A percentile compares a stretch with the other conserved stretches of the same genome.
Conservation (phyloP, 2,329 filamentous ascomycete species). For the Westerdykella aurantiaca region DNA sequence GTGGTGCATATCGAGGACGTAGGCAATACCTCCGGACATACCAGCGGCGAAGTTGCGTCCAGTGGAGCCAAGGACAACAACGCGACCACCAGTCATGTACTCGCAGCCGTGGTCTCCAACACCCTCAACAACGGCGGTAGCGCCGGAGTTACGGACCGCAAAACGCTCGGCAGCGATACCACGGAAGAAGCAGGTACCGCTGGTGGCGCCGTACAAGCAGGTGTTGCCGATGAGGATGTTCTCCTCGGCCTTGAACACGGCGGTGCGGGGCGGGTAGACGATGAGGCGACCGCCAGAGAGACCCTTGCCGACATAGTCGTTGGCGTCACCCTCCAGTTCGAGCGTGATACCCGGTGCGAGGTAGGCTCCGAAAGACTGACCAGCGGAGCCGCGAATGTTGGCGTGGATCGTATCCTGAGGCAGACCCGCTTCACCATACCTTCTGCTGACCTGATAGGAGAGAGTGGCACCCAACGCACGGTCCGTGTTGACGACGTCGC, state of each 20-base stretch:
- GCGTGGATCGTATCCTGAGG: conserved; percentile 91
- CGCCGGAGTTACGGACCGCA: conserved; percentile 92
- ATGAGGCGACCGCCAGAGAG: conserved; percentile 89
- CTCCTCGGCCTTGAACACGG: conserved; percentile 93
- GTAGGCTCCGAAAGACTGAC: conserved; percentile 94
- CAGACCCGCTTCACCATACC: conserved; percentile 81
- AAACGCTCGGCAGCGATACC: conserved; percentile 95
- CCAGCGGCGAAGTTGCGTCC: conserved; percentile 96
- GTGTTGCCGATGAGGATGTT: conserved; percentile 92
- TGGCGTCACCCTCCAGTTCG: conserved; percentile 90
- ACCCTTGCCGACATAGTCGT: conserved; percentile 96
- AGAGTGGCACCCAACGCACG: conserved; percentile 88
- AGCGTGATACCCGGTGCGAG: conserved; percentile 88
- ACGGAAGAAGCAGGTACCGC: conserved; percentile 90
- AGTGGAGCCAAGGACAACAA: conserved; percentile 79
- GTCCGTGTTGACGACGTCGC: conserved; percentile 94
- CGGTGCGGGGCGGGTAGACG: conserved; percentile 83
- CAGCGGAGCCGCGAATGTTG: conserved; percentile 93
- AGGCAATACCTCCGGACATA: conserved; percentile 98
- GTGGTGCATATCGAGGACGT: conserved; percentile 81
- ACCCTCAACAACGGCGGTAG: conserved; percentile 92
- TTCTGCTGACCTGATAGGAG: conserved; percentile 91
- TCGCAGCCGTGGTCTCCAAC: conserved; percentile 95
- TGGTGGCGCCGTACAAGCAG: conserved; percentile 90
- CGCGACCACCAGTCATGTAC: conserved; percentile 96